These are phyloP conservation scores for Heterobasidion parviporum DNA, from an alignment of 1,284 basidiomycete genomes.

Conservation along the genomic window DNA sequence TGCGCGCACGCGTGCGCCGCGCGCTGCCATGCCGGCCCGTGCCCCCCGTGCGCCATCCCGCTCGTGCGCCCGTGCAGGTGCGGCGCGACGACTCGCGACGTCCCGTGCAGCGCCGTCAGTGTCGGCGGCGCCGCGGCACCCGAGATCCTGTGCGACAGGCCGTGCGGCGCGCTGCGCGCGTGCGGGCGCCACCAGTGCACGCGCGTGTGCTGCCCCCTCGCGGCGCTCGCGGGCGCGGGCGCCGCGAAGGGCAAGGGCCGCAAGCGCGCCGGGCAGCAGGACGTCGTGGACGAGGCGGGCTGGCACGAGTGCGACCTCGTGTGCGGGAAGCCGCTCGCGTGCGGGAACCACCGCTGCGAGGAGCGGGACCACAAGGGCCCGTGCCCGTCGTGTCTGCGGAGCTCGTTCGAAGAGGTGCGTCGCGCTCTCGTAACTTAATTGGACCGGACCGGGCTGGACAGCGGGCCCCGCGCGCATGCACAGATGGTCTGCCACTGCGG, in stretches of 20 bases:
- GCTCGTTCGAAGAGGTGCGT: slow-evolving; percentile 80
- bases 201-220: slow-evolving; percentile 80
- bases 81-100: slow-evolving; percentile 50
- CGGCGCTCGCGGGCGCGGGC: slow-evolving; percentile 40
- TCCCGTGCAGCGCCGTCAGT: slow-evolving; percentile 41
- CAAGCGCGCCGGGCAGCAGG: slow-evolving; percentile 32
- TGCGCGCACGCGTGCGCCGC: slow-evolving; percentile 65
- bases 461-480: too few relatives aligned
- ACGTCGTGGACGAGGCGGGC: slow-evolving; percentile 47
- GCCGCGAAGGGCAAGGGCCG: slow-evolving; percentile 52
- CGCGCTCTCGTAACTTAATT: background rate
- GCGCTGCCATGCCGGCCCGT: slow-evolving; percentile 54
- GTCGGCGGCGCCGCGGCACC: slow-evolving; percentile 21
- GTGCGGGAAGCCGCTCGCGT: slow-evolving; percentile 65
- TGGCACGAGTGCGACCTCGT: slow-evolving; percentile 76
- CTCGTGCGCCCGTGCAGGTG: slow-evolving; percentile 76
- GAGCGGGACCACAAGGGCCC: slow-evolving; percentile 73
- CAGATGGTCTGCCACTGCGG: slow-evolving; percentile 79
- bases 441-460: slow-evolving; percentile 3
- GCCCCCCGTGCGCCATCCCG: slow-evolving; percentile 66
- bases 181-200: slow-evolving; percentile 83
- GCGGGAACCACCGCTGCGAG: slow-evolving; percentile 73
- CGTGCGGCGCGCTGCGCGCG: slow-evolving; percentile 64
- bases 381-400: slow-evolving; percentile 77
- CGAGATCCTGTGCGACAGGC: slow-evolving; percentile 71